Base-by-base conservation (phyloP, 805 yeast genomes). In the Candida lessepsii region DNA sequence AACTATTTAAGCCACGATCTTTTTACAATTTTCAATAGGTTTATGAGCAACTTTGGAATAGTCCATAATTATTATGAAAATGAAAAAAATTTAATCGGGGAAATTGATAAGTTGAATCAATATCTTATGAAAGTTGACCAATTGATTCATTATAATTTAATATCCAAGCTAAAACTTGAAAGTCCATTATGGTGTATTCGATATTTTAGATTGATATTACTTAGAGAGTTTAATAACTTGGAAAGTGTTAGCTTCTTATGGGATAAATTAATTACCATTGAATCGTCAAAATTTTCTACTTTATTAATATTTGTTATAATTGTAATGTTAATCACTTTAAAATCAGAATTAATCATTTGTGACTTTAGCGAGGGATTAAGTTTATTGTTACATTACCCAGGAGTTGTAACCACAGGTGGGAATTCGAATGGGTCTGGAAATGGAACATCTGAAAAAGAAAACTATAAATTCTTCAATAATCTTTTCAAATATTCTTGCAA, bases 111-210 rank as follows among this genome's bases (percentile, higher is more conserved):
- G 17, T 75, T 77, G 53, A 75, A 76, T 44, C 53, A 65, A 17
- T 61, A 65, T 40, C 53, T 77, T 29, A 75, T 76, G 65, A 68
- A 74, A 44, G 65, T 72, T 3, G 82, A 77, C 51, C 73, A 67
- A 36, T 57, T 69, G 13, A 60, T 75, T 13, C 75, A 73, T 46
- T 71, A 73, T 46, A 63, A 63, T 42, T 51, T 75, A 28, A 54
- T 66, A 11, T 68, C 65, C 35, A 70, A 67, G 46, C 58, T 74
- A 27, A 62, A 65, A 42, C 54, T 75, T 5, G 81, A 75, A 43
- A 65, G 77, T 2, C 75, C 75, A 38, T 61, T 77, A 30, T 77
- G 81, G 81, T 60, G 75, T 18, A 71, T 77, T n/a, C 51, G 82
- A 31, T 77, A 71, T 54, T 65, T 72, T 20, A 54, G 81, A 18